Conservation (phyloP, 306 rosid species). For the Glycine tomentella region DNA sequence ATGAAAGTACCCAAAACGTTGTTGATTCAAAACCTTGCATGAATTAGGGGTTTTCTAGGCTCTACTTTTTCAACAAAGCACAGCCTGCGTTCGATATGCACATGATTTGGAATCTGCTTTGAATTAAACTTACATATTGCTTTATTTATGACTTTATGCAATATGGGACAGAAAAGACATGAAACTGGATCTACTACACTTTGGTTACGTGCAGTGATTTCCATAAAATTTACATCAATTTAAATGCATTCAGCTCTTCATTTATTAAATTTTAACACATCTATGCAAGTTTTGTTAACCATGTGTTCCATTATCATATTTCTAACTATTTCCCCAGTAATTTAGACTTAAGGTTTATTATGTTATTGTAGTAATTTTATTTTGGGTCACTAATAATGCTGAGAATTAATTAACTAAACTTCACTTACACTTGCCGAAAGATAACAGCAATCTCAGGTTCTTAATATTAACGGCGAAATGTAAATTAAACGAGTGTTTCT, state of each 20-base stretch:
- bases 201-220: neutral
- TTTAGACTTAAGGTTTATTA: constrained; percentile 19
- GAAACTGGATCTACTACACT: constrained; percentile 29
- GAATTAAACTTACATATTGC: neutral
- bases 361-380: neutral
- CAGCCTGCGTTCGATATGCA: neutral
- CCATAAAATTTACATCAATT: constrained; percentile 9
- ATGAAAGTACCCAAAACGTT: constrained; percentile 16
- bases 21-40: constrained; percentile 41
- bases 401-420: neutral
- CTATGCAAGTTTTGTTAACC: too few relatives aligned
- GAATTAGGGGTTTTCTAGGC: constrained; percentile 30
- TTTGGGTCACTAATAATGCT: neutral
- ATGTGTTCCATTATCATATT: constrained; percentile 1
- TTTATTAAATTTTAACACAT: neutral
- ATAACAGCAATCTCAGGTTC: constrained; percentile 38
- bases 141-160: neutral
- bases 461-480: neutral
- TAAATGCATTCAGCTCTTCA: neutral
- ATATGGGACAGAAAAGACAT: constrained; percentile 28
- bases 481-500: constrained; percentile 12
- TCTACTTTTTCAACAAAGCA: constrained; percentile 39
- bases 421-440: constrained; percentile 24
- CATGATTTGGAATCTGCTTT: constrained; percentile 45
- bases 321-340: neutral